Evolutionary conservation across 2,329 filamentous ascomycete genomes (phyloP).

Genomic region (Fusarium miscanthi): DNA sequence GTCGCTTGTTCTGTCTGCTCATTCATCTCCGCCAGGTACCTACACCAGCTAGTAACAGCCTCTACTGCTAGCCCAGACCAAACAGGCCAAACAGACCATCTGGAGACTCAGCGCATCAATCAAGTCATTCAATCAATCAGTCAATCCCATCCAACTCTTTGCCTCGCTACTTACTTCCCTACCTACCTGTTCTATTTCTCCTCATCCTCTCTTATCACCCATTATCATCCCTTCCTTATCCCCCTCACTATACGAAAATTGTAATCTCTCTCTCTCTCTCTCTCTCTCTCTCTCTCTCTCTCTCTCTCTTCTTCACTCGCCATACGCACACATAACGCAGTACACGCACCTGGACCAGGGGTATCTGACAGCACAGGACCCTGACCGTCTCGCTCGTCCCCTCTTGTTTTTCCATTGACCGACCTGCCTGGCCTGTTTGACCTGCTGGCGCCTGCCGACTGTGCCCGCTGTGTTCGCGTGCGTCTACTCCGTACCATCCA

Average conservation of each 20-base stretch:
- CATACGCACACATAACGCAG: background rate
- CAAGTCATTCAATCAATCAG: slow-evolving; percentile 22
- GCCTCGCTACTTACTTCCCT: slow-evolving; percentile 17
- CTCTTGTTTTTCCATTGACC: slow-evolving; percentile 42
- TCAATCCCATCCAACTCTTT: slow-evolving; percentile 26
- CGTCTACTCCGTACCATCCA: slow-evolving; percentile 10
- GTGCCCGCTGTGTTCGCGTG: slow-evolving; percentile 44
- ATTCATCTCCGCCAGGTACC: slow-evolving; percentile 28
- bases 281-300: background rate
- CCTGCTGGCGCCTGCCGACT: slow-evolving; percentile 13
- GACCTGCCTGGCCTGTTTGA: slow-evolving; percentile 30
- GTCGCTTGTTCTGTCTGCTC: background rate
- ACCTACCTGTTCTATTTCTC: slow-evolving; percentile 23
- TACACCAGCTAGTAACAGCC: slow-evolving; percentile 30
- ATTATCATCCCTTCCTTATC: slow-evolving; percentile 15
- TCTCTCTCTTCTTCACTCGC: background rate
- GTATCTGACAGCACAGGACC: slow-evolving; percentile 31
- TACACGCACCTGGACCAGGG: slow-evolving; percentile 34
- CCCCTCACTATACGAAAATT: slow-evolving; percentile 29
- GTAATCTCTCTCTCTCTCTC: slow-evolving; percentile 5
- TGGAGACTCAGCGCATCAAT: slow-evolving; percentile 32
- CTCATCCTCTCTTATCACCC: slow-evolving; percentile 5
- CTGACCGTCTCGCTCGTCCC: slow-evolving; percentile 34
- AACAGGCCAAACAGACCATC: slow-evolving; percentile 13
- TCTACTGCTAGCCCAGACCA: background rate